These are phyloP conservation scores for Fomitopsis betulina DNA, from an alignment of 1,284 basidiomycete species.

Conservation along the genomic window DNA sequence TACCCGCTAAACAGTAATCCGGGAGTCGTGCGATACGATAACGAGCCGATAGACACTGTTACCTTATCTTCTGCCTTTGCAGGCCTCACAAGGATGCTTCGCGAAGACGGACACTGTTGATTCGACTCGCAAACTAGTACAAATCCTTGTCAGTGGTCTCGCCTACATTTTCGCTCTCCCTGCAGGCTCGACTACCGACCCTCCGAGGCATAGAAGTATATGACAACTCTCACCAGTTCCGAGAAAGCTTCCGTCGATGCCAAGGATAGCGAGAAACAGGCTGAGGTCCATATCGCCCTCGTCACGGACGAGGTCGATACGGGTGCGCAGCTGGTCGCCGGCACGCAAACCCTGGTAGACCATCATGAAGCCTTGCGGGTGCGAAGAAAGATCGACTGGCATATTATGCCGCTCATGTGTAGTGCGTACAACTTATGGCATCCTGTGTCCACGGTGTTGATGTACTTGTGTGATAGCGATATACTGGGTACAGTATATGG, in stretches of 20 bases:
- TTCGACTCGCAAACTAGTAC: background rate
- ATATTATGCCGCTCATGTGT: conserved; percentile 69
- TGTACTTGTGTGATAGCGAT: conserved; percentile 36
- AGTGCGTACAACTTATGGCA: conserved; percentile 29
- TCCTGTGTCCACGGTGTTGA: background rate
- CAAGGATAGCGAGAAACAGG: conserved; percentile 2
- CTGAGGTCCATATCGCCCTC: conserved; percentile 17
- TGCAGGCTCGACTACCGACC: background rate
- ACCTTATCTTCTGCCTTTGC: background rate
- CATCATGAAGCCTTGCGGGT: conserved; percentile 42
- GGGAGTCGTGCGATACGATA: background rate
- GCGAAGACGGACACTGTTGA: background rate
- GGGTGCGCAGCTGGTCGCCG: conserved; percentile 48
- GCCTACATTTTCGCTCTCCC: background rate
- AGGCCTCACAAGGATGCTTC: background rate
- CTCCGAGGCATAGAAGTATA: background rate
- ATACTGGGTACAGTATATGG: conserved; percentile 69
- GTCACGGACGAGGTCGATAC: conserved; percentile 46
- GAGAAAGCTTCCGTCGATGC: background rate
- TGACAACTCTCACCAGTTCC: background rate
- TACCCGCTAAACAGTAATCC: background rate
- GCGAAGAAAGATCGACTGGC: conserved; percentile 60
- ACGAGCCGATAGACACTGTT: background rate
- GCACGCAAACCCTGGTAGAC: conserved; percentile 38
- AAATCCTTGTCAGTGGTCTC: background rate